These are phyloP conservation scores for Hypericum androsaemum DNA, from an alignment of 345 rosid genomes.

Conservation along the genomic window DNA sequence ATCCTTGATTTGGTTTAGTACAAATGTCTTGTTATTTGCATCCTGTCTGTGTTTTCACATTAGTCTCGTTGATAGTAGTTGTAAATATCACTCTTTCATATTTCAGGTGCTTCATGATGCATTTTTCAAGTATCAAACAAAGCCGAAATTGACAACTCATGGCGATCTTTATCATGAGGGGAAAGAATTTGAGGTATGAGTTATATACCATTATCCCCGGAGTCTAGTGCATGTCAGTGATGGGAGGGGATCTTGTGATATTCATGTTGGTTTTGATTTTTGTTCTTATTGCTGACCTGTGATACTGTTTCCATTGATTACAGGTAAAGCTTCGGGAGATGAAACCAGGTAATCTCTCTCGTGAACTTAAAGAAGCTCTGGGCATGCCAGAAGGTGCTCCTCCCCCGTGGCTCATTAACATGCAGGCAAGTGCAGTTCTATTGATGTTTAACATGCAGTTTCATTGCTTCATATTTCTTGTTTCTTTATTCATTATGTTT, in stretches of 20 bases:
- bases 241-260: background rate
- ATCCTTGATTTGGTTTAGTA: background rate
- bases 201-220: too few species aligned
- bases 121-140: slow-evolving; percentile 97
- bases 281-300: background rate
- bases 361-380: slow-evolving; percentile 85
- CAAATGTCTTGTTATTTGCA: slow-evolving; percentile 3
- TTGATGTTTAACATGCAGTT: too few species aligned
- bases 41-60: slow-evolving; percentile 8
- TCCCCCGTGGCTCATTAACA: slow-evolving; percentile 97
- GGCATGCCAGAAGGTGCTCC: slow-evolving; percentile 99
- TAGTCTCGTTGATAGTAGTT: background rate
- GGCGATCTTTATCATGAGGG: slow-evolving; percentile 98
- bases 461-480: too few species aligned
- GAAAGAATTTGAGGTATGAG: slow-evolving; percentile 87
- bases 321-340: slow-evolving; percentile 95
- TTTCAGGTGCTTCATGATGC: slow-evolving; percentile 98
- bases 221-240: too few species aligned
- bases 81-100: slow-evolving; percentile 5
- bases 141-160: slow-evolving; percentile 83
- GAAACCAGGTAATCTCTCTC: slow-evolving; percentile 89
- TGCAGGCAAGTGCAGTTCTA: slow-evolving; percentile 59
- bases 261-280: background rate
- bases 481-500: too few species aligned
- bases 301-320: background rate